phyloP scores from a whole-genome alignment of 805 yeast genomes.

The Myxozyma nipponensis region DNA sequence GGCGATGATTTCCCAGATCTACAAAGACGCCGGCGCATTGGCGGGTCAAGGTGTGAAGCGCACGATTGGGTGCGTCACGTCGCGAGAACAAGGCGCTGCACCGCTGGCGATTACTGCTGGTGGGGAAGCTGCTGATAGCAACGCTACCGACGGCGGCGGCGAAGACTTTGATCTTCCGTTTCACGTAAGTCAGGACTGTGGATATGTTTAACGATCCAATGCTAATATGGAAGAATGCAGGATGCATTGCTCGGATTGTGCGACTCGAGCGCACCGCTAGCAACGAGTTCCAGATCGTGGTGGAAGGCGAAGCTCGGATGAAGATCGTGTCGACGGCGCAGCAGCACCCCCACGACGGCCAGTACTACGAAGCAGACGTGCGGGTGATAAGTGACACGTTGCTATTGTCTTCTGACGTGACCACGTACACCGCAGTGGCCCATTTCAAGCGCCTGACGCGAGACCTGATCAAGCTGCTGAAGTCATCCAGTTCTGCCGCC shows the following conservation, averaged over 20 bases:
- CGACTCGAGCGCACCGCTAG: slow-evolving; percentile 26
- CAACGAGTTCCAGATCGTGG: slow-evolving; percentile 18
- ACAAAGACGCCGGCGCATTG: slow-evolving; percentile 1
- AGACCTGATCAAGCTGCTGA: slow-evolving; percentile 19
- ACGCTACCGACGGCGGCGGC: background rate
- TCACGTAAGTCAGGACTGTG: slow-evolving; percentile 3
- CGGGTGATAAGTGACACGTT: slow-evolving; percentile 1
- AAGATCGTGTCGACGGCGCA: slow-evolving; percentile 10
- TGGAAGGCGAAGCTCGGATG: slow-evolving; percentile 30
- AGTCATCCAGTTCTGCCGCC: background rate
- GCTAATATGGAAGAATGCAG: background rate
- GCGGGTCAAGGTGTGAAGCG: background rate
- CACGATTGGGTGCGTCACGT: slow-evolving; percentile 13
- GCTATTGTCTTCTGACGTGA: slow-evolving; percentile 22
- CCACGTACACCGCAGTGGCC: slow-evolving; percentile 24
- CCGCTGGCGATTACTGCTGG: slow-evolving; percentile 1
- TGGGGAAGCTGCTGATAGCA: slow-evolving; percentile 5
- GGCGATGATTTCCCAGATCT: slow-evolving; percentile 4
- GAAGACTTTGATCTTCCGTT: slow-evolving; percentile 1
- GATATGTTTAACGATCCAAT: background rate
- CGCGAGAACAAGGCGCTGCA: background rate
- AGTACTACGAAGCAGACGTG: slow-evolving; percentile 5
- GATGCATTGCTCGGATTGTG: slow-evolving; percentile 27
- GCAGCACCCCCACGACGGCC: slow-evolving; percentile 2
- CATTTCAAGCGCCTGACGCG: slow-evolving; percentile 25